phyloP scores from a whole-genome alignment of 2,329 filamentous ascomycete species.

The Colletotrichum lupini region DNA sequence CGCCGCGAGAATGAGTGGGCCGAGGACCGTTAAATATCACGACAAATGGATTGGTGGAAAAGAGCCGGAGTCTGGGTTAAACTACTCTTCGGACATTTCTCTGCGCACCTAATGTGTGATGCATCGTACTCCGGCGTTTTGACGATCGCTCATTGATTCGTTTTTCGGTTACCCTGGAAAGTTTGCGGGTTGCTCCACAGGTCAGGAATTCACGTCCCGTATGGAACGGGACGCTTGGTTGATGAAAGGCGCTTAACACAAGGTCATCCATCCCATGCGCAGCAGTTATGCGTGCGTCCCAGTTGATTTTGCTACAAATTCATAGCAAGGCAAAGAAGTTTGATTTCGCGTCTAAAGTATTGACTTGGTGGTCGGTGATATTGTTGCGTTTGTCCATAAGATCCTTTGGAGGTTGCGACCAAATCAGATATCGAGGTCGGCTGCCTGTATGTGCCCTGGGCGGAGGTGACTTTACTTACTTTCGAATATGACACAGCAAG shows the following conservation, averaged over 20 bases:
- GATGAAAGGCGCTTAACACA: neutral
- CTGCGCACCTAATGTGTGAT: constrained; percentile 26
- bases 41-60: neutral
- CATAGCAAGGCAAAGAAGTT: constrained; percentile 2
- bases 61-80: neutral
- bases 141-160: constrained; percentile 4
- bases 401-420: too few species aligned
- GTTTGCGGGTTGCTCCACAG: constrained; percentile 19
- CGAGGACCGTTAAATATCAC: constrained; percentile 73
- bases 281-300: neutral
- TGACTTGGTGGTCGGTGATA: neutral
- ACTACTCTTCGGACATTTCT: neutral
- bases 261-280: neutral
- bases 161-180: constrained; percentile 22
- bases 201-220: constrained; percentile 19
- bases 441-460: too few species aligned
- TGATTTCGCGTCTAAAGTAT: neutral
- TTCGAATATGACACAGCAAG: too few species aligned
- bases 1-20: constrained; percentile 92
- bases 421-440: too few species aligned
- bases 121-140: constrained; percentile 33
- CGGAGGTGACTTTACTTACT: too few species aligned
- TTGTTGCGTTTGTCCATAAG: neutral
- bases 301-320: constrained; percentile 9
- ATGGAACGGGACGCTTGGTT: neutral